Base-by-base conservation (phyloP, 768 basidiomycete species). In the Termitomyces sp. region DNA sequence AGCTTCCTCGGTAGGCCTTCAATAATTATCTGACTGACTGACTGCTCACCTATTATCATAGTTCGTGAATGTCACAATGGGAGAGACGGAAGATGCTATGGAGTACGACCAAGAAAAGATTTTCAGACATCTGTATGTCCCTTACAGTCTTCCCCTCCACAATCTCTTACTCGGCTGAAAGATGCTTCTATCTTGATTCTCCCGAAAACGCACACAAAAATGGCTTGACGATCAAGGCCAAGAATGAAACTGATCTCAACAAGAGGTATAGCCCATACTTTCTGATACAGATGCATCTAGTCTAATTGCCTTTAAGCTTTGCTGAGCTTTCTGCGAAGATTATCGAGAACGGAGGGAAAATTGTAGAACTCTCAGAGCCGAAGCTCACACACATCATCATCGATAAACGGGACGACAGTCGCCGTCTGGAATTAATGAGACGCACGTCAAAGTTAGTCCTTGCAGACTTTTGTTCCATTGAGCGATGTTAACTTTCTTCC, bases 171-270 rank as follows among this genome's bases (percentile, higher is more conserved):
- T 16, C n/a, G 61, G 44, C 57, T 61, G 40, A 40, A 44, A 95
- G 93, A 63, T 87, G 85, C 66, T 96, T 96, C 73, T 98, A 97
- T 74, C 79, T 98, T 40, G 96, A 98, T 71, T 84, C 91, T 2
- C 82, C 88, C 0, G 79, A 79, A 22, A 94, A 94, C 67, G 93
- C 95, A 0, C 73, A 70, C 8, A 75, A 79, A 70, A 81, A 92
- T 63, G 84, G 81, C 11, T 84, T 96, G 80, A 50, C 63, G 2
- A 78, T 88, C 38, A 83, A 83, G 55, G 70, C 82, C 51, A 84
- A 81, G 70, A 67, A 83, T 45, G 83, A 84, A 67, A 74, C 75
- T 32, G 80, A 78, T 0, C 83, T 92, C 39, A 75, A 75, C 35
- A 67, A 78, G 63, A 81, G 79, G 93, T 89, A 79, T 71, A 18